Base-by-base conservation (phyloP, 2,329 filamentous ascomycete genomes). In the Macrophomina tecta region DNA sequence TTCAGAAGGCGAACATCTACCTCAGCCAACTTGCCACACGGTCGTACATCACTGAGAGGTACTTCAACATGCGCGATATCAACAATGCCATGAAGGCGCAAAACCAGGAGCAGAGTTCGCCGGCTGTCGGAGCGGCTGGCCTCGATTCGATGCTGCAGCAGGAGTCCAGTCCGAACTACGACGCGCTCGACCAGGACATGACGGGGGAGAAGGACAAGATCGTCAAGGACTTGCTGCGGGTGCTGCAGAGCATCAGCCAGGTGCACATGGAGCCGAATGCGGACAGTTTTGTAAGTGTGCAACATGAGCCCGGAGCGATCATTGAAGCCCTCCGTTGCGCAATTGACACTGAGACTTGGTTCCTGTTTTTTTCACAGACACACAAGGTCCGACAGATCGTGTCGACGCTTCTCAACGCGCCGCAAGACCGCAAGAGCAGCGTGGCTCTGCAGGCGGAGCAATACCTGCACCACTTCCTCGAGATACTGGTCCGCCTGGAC, bases 1-100 rank as follows among this genome's bases (percentile, higher is more conserved):
- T 97, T 36, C 93, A 97, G 76, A 97, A 96, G 76, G 91, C 92
- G 6, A 97, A 97, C 76, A 91, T 97, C 46, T 93, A 94, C 74
- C 88, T 90, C 2, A 94, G 90, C 5, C 90, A 93, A 73, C 82
- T 97, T 9, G 89, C 90, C 2, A 96, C 92, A 0, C 86, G 93
- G 30, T 94, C 91, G 0, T 94, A 93, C 75, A 88, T 94, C 66
- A 92, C 96, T 0, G 92, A 97, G 76, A 90, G 93, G 70, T 97
- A 94, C 79, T 92, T 92, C 77, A 89, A 89, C 71, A 83, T 95
- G 1, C 87, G 89, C 45, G 91, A 93, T 64, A 86, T 89, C 1
- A 87, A 90, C 72, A 71, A 70, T 23, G 72, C 71, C n/a, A 68
- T 69, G 23, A 79, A 86, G 49, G 76, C 81, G 18, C 80, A 84